A percentile compares a stretch with the other conserved stretches of the same genome.
Conservation (phyloP, 2,329 filamentous ascomycete species). For the Sporothrix schenckii region DNA sequence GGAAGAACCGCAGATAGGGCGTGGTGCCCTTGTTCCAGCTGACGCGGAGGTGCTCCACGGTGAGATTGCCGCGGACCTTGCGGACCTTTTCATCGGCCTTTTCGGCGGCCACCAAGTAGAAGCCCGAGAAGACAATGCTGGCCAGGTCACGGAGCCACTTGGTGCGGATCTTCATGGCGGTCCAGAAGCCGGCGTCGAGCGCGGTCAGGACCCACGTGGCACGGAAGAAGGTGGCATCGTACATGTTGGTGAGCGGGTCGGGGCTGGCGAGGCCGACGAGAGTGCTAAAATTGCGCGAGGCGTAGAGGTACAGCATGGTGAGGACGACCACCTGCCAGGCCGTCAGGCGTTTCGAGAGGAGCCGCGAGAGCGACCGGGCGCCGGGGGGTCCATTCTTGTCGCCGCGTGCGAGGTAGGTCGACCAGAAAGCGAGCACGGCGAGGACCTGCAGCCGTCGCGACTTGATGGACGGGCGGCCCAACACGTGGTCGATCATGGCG, state of each 20-base stretch:
- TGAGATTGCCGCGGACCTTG: conserved; percentile 82
- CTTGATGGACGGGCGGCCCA: conserved; percentile 86
- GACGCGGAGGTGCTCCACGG: conserved; percentile 86
- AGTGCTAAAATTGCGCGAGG: conserved; percentile 90
- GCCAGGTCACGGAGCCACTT: conserved; percentile 82
- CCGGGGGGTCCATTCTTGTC: conserved; percentile 85
- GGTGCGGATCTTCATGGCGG: conserved; percentile 83
- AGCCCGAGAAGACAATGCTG: conserved; percentile 80
- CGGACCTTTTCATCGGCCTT: conserved; percentile 95
- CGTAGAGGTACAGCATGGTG: conserved; percentile 88
- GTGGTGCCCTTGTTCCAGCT: conserved; percentile 95
- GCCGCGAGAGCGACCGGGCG: conserved; percentile 69
- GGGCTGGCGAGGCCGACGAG: conserved; percentile 88
- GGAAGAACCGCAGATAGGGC: conserved; percentile 77
- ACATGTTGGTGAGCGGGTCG: conserved; percentile 91
- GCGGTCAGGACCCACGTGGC: conserved; percentile 97
- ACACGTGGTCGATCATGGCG: conserved; percentile 78
- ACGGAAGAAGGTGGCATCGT: conserved; percentile 88
- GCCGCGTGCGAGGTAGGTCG: conserved; percentile 79
- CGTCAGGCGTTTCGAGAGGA: conserved; percentile 72
- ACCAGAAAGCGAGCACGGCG: conserved; percentile 89
- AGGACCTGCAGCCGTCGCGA: conserved; percentile 92
- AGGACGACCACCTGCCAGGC: conserved; percentile 87
- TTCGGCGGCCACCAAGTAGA: conserved; percentile 91
- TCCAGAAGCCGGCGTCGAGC: conserved; percentile 96